phyloP scores from a whole-genome alignment of 768 basidiomycete genomes.

The Cystobasidium onofrii region DNA sequence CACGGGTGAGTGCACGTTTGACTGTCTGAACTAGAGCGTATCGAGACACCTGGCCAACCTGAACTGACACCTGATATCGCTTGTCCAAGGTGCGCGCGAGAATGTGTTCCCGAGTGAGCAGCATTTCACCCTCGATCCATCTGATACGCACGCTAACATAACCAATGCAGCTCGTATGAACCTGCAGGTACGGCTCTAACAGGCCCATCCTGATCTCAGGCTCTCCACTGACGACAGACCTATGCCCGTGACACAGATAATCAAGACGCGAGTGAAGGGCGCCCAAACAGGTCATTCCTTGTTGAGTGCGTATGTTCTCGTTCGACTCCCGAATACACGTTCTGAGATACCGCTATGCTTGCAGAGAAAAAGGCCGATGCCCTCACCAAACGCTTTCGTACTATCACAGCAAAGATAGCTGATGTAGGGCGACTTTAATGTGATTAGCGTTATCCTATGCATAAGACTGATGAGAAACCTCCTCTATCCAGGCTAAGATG shows the following conservation, averaged over 20 bases:
- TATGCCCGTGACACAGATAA: not conserved
- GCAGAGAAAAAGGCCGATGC: constrained; percentile 98
- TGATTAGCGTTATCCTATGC: not conserved
- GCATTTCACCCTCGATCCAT: not conserved
- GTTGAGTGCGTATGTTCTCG: not conserved
- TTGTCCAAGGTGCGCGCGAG: constrained; percentile 14
- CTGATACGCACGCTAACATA: not conserved
- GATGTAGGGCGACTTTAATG: constrained; percentile 57
- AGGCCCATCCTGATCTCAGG: not conserved
- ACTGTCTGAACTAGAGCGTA: not conserved
- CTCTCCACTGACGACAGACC: not conserved
- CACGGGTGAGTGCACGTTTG: not conserved
- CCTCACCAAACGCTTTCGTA: constrained; percentile 82
- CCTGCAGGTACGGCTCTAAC: not conserved
- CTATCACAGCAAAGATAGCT: constrained; percentile 92
- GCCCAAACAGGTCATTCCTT: constrained; percentile 26
- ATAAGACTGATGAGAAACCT: too few species aligned
- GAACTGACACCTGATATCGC: not conserved
- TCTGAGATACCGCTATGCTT: constrained; percentile 51
- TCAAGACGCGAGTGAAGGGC: constrained; percentile 33
- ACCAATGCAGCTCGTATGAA: constrained; percentile 25
- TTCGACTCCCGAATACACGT: not conserved
- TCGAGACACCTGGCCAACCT: not conserved
- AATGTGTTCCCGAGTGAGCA: constrained; percentile 27
- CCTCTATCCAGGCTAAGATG: constrained; percentile 81